A percentile compares a stretch with the other conserved stretches of the same genome.
Conservation (phyloP, 2,329 filamentous ascomycete genomes). For the Nemania sp. region DNA sequence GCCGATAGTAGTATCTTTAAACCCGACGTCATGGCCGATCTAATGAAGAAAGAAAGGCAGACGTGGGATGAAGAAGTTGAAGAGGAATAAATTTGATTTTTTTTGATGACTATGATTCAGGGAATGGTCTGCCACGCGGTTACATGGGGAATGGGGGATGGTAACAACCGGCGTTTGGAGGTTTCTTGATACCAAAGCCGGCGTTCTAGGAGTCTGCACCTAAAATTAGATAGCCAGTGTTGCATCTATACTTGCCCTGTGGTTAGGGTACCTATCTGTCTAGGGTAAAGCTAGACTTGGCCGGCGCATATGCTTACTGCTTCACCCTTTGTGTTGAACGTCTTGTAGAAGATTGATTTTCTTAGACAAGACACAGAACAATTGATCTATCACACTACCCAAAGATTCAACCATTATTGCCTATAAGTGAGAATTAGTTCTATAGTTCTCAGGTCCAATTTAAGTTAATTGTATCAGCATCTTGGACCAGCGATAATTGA, state of each 20-base stretch:
- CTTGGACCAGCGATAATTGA: too few species aligned
- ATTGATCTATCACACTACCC: neutral
- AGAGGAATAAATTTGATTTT: constrained; percentile 59
- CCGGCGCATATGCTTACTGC: neutral
- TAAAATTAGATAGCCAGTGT: neutral
- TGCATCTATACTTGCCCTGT: neutral
- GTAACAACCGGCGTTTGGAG: constrained; percentile 23
- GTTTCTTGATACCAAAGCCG: constrained; percentile 35
- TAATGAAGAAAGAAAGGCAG: constrained; percentile 81
- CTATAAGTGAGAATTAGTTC: neutral
- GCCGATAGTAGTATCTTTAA: constrained; percentile 79
- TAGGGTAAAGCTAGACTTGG: neutral
- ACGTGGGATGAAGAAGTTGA: constrained; percentile 85
- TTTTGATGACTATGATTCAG: neutral
- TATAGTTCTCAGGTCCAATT: neutral
- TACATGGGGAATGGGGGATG: neutral
- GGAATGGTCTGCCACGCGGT: constrained; percentile 2
- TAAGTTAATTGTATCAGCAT: too few species aligned
- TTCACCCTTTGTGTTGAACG: neutral
- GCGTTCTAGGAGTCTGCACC: constrained; percentile 23
- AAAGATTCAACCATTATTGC: neutral
- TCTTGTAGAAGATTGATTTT: neutral
- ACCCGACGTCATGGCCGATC: constrained; percentile 75
- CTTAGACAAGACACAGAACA: neutral
- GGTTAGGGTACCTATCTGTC: neutral